phyloP scores from a whole-genome alignment of 305 asterid genomes.

The Rubia occidens region DNA sequence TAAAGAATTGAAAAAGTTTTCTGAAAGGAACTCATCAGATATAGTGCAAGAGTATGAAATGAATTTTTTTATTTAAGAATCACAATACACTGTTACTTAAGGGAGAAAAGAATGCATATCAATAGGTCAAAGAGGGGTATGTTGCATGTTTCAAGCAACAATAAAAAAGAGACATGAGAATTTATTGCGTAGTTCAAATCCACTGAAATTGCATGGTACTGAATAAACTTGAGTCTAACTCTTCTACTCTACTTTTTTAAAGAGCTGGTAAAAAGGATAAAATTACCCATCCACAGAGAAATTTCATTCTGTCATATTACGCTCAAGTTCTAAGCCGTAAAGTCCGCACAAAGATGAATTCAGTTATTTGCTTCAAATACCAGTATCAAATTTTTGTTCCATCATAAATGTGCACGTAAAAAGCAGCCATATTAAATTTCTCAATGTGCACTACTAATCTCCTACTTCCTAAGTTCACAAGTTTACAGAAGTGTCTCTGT shows the following conservation, averaged over 20 bases:
- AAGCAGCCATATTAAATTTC: not conserved
- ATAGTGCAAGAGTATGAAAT: not conserved
- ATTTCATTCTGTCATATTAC: not conserved
- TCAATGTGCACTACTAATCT: not conserved
- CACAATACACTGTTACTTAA: not conserved
- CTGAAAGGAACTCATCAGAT: not conserved
- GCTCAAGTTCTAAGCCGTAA: not conserved
- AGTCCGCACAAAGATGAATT: not conserved
- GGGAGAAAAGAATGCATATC: not conserved
- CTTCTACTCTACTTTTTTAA: not conserved
- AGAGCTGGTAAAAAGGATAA: not conserved
- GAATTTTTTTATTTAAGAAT: not conserved
- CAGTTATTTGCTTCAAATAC: not conserved
- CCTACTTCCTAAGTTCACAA: not conserved
- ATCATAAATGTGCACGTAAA: not conserved
- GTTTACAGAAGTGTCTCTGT: too few species aligned
- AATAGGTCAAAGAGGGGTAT: not conserved
- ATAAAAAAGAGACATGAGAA: not conserved
- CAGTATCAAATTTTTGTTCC: not conserved
- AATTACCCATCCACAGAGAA: not conserved
- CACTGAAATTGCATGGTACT: not conserved
- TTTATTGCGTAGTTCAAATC: not conserved
- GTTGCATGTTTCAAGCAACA: constrained; percentile 1
- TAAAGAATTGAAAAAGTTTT: not conserved
- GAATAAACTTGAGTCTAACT: not conserved